Conservation (phyloP, 768 basidiomycete species). For the Auriscalpium orientale region DNA sequence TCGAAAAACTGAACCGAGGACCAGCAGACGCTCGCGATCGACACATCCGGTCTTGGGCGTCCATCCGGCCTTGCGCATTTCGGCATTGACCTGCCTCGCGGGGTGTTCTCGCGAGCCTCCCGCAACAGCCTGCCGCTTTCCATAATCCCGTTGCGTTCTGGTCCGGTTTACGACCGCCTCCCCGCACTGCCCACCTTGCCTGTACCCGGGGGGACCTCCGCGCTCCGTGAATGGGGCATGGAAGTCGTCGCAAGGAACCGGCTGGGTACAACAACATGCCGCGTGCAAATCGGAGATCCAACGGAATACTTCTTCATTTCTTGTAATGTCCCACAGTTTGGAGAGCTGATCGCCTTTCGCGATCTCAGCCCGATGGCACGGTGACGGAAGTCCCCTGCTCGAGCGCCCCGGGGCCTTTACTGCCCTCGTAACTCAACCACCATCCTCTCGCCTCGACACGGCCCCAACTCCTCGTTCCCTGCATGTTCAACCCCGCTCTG, state of each 20-base stretch:
- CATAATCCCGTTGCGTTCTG: neutral
- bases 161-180: neutral
- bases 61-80: neutral
- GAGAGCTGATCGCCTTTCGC: slow-evolving; percentile 3
- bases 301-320: slow-evolving; percentile 1
- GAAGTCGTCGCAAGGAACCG: slow-evolving; percentile 5
- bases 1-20: neutral
- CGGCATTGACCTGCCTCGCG: neutral
- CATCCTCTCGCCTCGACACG: neutral
- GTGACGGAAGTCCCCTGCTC: neutral
- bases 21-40: neutral
- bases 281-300: slow-evolving; percentile 8
- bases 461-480: slow-evolving; percentile 3
- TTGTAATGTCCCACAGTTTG: slow-evolving; percentile 8
- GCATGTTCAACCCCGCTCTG: slow-evolving; percentile 4
- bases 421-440: slow-evolving; percentile 1
- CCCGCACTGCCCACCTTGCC: neutral
- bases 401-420: neutral
- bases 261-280: neutral
- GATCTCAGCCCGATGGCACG: slow-evolving; percentile 1
- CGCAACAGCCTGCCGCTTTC: neutral
- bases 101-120: neutral
- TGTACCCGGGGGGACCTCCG: neutral
- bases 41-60: neutral
- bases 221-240: neutral